Base-by-base conservation (phyloP, 2,329 filamentous ascomycete genomes). In the Davidsoniella eucalypti region DNA sequence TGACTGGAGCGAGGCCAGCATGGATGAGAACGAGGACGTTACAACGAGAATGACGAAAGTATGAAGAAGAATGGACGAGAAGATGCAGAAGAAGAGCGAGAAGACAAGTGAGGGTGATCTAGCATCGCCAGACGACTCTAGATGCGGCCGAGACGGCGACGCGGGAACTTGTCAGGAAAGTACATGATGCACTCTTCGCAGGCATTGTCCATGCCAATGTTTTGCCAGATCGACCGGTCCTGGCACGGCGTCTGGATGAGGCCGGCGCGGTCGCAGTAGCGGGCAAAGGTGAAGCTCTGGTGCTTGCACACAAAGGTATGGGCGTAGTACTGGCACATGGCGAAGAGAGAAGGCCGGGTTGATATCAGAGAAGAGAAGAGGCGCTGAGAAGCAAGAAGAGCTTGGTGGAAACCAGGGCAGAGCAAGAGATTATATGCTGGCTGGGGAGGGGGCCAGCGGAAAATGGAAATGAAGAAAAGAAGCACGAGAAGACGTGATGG, bases 271-370 rank as follows among this genome's bases (percentile, higher is more conserved):
- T 55, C 55, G 57, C 63, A 66, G 57, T 61, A 63, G 56, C 60
- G 57, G 46, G 63, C 64, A 43, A 66, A 65, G 48, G 57, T 60
- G 54, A 60, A 60, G 36, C 56, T 56, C 46, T 58, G 54, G 58
- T 65, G 63, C 50, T 61, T 61, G 60, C 63, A 65, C 45, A 55
- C 53, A 56, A 63, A 64, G 37, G 56, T 57, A 55, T 65, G 62
- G 53, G 63, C 63, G 58, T 65, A 65, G 57, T 65, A 65, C 47
- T 61, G 59, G 54, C 63, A 66, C 64, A 65, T 65, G 10, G 29
- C 57, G 54, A 40, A 4, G 49, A 42, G 39, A 7, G 25, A 25
- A 39, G 2, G 23, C 5, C 21, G 21, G 5, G 17, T 17, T 26
- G 5, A 21, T 16, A 7, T 14, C 29, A n/a, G 4, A 18, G 7